These are phyloP conservation scores for Scheffersomyces illinoinensis DNA, from an alignment of 1,139 yeast genomes.

Conservation along the genomic window DNA sequence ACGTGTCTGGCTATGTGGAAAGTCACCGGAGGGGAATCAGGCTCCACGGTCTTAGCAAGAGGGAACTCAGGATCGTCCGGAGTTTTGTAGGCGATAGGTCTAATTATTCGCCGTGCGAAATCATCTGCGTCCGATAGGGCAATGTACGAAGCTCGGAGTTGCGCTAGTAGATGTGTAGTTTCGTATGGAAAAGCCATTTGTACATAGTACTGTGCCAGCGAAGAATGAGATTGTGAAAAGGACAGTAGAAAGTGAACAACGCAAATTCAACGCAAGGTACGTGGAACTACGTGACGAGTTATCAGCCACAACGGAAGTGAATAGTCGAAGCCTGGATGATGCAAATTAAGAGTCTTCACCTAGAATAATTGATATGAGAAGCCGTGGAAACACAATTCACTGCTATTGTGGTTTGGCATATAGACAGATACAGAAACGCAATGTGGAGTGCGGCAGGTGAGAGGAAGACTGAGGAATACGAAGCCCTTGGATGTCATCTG, in stretches of 20 bases:
- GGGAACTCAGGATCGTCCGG: not conserved
- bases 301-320: no score
- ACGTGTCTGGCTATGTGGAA: conserved; percentile 28
- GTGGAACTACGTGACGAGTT: not conserved
- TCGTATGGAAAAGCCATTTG: conserved; percentile 41
- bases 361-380: not conserved
- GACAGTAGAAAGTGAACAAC: not conserved
- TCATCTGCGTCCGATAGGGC: conserved; percentile 28
- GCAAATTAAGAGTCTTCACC: not conserved
- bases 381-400: not conserved
- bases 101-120: conserved; percentile 23
- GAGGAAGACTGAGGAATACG: no score
- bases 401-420: not conserved
- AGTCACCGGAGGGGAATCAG: conserved; percentile 38
- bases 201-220: not conserved
- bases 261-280: not conserved
- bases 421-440: not conserved
- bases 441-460: not conserved
- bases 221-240: not conserved
- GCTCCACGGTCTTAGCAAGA: conserved; percentile 6
- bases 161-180: conserved; percentile 28
- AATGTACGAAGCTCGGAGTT: conserved; percentile 32
- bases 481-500: no score
- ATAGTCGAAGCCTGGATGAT: no score
- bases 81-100: conserved; percentile 12